These are phyloP conservation scores for Dryadomyces sulphureus DNA, from an alignment of 2,329 filamentous ascomycete genomes.

Conservation along the genomic window DNA sequence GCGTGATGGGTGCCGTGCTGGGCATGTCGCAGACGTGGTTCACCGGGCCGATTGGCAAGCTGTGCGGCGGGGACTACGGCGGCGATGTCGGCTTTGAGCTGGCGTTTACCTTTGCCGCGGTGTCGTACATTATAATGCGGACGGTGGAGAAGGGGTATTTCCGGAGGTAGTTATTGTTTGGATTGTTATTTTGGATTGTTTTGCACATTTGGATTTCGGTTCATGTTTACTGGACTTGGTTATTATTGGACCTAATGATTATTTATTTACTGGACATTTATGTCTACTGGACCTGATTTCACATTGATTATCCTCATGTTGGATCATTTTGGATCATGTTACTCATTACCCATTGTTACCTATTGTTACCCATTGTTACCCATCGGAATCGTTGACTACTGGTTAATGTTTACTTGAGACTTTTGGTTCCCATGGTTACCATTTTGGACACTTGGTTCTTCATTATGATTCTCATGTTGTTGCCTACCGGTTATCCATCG, in stretches of 20 bases:
- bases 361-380: no score
- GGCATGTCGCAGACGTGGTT: constrained; percentile 49
- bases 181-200: not conserved
- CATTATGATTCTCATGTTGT: no score
- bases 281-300: no score
- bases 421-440: no score
- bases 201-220: not conserved
- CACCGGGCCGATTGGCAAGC: constrained; percentile 42
- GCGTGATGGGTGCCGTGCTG: constrained; percentile 35
- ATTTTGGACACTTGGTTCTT: no score
- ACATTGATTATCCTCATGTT: no score
- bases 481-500: no score
- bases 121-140: constrained; percentile 36
- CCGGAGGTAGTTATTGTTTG: constrained; percentile 13
- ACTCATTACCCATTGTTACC: not conserved
- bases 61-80: constrained; percentile 26
- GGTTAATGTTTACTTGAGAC: no score
- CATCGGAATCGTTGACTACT: no score
- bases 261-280: no score
- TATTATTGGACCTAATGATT: not conserved
- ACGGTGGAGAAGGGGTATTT: constrained; percentile 26
- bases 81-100: constrained; percentile 50
- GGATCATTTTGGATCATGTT: not conserved
- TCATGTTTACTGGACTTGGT: not conserved
- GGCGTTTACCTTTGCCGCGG: constrained; percentile 28